Evolutionary conservation across 257 asterid genomes (phyloP).

Genomic region (Fraxinus anomala): DNA sequence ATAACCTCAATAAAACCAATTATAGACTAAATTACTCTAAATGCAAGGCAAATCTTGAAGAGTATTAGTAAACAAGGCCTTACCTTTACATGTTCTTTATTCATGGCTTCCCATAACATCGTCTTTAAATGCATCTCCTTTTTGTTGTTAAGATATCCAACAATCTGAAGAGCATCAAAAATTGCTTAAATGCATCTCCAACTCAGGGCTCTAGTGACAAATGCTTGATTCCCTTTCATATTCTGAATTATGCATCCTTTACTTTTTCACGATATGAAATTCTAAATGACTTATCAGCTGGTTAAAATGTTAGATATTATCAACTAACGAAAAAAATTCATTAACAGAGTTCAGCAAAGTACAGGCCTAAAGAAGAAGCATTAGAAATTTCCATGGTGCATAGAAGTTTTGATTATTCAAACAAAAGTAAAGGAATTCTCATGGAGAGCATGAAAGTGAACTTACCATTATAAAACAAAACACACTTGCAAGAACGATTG

Average conservation of each 20-base stretch:
- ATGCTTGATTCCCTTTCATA: neutral
- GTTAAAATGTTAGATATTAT: neutral
- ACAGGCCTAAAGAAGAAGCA: neutral
- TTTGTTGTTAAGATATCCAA: slow-evolving; percentile 54
- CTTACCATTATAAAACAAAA: neutral
- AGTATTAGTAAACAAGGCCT: slow-evolving; percentile 24
- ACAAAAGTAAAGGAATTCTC: slow-evolving; percentile 1
- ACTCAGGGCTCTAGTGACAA: neutral
- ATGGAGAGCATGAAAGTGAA: neutral
- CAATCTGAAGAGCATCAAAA: slow-evolving; percentile 43
- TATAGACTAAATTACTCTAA: neutral
- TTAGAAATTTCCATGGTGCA: neutral
- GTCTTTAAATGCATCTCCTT: slow-evolving; percentile 50
- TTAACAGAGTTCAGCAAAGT: neutral
- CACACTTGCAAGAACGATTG: slow-evolving; percentile 11
- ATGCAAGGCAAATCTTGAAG: slow-evolving; percentile 1
- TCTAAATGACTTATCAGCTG: neutral
- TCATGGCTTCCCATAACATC: slow-evolving; percentile 63
- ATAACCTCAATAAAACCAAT: neutral
- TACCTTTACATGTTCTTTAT: slow-evolving; percentile 42
- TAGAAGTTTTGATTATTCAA: neutral
- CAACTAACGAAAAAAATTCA: neutral
- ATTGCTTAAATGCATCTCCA: neutral
- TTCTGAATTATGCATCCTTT: neutral
- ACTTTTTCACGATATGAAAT: neutral